Evolutionary conservation across 495 filamentous ascomycete species (phyloP).

Genomic region (Trichoderma parareesei): DNA sequence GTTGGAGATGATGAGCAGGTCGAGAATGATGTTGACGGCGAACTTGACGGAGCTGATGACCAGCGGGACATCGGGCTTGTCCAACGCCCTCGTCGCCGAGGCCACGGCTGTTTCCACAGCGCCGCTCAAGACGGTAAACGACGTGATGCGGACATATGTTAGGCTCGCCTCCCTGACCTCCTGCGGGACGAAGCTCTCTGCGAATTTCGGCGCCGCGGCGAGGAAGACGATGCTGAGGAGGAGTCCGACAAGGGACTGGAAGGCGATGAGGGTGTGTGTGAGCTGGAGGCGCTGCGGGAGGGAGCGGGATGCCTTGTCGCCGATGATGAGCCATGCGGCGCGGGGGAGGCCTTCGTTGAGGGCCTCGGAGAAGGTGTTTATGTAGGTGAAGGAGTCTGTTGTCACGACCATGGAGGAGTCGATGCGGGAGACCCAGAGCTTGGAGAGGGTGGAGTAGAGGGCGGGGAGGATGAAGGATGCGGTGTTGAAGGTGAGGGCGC

Average conservation of each 20-base stretch:
- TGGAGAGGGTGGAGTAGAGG: constrained; percentile 60
- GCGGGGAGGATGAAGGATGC: constrained; percentile 59
- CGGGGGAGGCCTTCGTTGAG: constrained; percentile 69
- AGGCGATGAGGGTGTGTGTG: constrained; percentile 54
- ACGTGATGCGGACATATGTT: constrained; percentile 58
- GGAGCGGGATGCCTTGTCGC: constrained; percentile 50
- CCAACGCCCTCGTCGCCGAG: constrained; percentile 54
- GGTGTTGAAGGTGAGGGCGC: constrained; percentile 56
- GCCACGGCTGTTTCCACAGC: constrained; percentile 58
- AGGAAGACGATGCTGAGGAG: constrained; percentile 58
- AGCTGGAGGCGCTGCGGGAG: constrained; percentile 47
- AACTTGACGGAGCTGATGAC: constrained; percentile 58
- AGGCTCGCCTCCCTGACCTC: constrained; percentile 48
- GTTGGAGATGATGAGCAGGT: constrained; percentile 60
- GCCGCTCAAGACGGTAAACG: constrained; percentile 52
- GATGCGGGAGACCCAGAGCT: constrained; percentile 68
- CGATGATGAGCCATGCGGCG: constrained; percentile 62
- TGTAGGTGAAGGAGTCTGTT: constrained; percentile 53
- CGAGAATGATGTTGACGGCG: constrained; percentile 59
- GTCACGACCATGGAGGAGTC: constrained; percentile 58
- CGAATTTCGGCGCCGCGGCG: constrained; percentile 44
- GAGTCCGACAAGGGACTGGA: constrained; percentile 48
- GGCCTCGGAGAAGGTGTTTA: constrained; percentile 56
- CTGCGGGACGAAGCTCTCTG: constrained; percentile 54
- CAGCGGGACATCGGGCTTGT: constrained; percentile 65